Evolutionary conservation across 2,329 filamentous ascomycete species (phyloP).

Genomic region (Hymenoscyphus linearis): DNA sequence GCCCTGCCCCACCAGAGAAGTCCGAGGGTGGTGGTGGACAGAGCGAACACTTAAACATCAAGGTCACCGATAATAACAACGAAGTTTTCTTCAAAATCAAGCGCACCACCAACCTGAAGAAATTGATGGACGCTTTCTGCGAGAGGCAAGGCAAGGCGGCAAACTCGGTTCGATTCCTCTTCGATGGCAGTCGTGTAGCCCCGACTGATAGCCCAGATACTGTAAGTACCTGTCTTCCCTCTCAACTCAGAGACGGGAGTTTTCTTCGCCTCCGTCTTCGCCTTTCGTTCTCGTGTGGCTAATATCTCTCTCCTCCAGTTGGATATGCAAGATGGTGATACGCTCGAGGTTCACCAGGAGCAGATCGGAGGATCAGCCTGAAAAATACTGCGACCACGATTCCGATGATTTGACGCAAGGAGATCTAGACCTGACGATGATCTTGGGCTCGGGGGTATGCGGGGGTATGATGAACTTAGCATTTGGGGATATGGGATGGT

Average conservation of each 20-base stretch:
- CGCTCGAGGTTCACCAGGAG: slow-evolving; percentile 95
- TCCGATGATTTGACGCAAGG: slow-evolving; percentile 1
- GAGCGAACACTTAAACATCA: slow-evolving; percentile 93
- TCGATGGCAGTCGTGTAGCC: slow-evolving; percentile 91
- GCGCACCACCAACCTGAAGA: slow-evolving; percentile 89
- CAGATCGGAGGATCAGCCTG: slow-evolving; percentile 71
- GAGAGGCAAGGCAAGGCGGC: slow-evolving; percentile 88
- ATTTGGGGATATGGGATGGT: slow-evolving; percentile 15
- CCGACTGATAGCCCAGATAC: slow-evolving; percentile 84
- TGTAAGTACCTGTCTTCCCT: slow-evolving; percentile 52
- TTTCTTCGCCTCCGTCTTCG: neutral
- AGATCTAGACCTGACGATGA: slow-evolving; percentile 3
- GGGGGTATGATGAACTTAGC: slow-evolving; percentile 7
- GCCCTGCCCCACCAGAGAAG: slow-evolving; percentile 36
- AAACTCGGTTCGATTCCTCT: slow-evolving; percentile 84
- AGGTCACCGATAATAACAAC: slow-evolving; percentile 98
- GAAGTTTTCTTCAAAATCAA: slow-evolving; percentile 99
- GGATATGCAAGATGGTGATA: slow-evolving; percentile 95
- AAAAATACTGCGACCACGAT: slow-evolving; percentile 12
- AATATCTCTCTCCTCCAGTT: slow-evolving; percentile 51
- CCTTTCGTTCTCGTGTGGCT: slow-evolving; percentile 8
- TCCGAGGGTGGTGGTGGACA: slow-evolving; percentile 29
- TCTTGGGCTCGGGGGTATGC: neutral
- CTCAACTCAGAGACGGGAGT: neutral
- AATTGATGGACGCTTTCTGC: slow-evolving; percentile 97